A percentile compares a stretch with the other conserved stretches of the same genome.
phyloP scores from a whole-genome alignment of 352 stramenopile genomes.

The Detonula confervacea region DNA sequence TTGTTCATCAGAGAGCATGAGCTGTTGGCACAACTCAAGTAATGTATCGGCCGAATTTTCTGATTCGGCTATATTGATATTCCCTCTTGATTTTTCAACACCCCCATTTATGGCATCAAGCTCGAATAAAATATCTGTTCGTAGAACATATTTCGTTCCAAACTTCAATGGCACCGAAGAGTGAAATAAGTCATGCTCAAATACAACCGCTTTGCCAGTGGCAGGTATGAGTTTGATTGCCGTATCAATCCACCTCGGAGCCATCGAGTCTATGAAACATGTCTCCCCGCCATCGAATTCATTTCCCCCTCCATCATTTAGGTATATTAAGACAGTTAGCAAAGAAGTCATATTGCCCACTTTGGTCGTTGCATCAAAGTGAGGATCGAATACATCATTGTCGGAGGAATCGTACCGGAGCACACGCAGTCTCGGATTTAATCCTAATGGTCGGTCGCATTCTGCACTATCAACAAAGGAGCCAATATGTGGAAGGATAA shows the following conservation, averaged over 20 bases:
- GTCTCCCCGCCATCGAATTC: conserved; percentile 81
- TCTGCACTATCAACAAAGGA: conserved; percentile 26
- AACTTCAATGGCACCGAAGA: conserved; percentile 56
- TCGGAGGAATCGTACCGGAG: conserved; percentile 72
- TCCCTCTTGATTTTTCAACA: conserved; percentile 26
- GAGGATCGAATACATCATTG: conserved; percentile 69
- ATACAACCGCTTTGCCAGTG: conserved; percentile 67
- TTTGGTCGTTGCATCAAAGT: conserved; percentile 77
- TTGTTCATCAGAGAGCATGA: conserved; percentile 23
- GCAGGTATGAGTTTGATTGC: conserved; percentile 46
- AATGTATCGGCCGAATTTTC: conserved; percentile 31
- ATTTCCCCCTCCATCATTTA: conserved; percentile 71
- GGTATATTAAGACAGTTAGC: conserved; percentile 80
- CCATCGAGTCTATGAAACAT: conserved; percentile 58
- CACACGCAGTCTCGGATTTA: conserved; percentile 75
- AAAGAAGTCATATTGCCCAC: conserved; percentile 44
- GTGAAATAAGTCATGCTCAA: conserved; percentile 84
- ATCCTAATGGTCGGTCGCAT: conserved; percentile 37
- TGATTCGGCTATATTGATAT: neutral
- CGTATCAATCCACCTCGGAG: conserved; percentile 23
- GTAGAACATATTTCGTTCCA: conserved; percentile 75
- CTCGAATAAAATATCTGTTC: conserved; percentile 77
- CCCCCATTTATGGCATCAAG: conserved; percentile 15
- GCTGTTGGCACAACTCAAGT: conserved; percentile 40
- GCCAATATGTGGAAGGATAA: conserved; percentile 25